phyloP scores from a whole-genome alignment of 2,329 filamentous ascomycete species.

The Nannizzia gypsea region DNA sequence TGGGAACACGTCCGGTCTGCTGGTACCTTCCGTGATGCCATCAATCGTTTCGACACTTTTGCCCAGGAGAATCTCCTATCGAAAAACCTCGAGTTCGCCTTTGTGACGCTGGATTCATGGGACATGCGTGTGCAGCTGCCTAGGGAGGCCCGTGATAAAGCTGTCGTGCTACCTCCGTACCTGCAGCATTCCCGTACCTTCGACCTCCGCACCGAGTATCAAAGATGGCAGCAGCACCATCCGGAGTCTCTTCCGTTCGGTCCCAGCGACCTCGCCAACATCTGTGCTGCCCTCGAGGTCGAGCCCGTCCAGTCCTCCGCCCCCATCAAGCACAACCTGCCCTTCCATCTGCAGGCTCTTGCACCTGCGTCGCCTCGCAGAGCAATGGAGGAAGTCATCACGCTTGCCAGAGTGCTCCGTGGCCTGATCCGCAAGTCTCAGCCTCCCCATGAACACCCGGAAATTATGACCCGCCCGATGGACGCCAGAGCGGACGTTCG shows the following conservation, averaged over 20 bases:
- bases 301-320: slow-evolving; percentile 95
- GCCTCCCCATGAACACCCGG: slow-evolving; percentile 81
- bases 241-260: slow-evolving; percentile 95
- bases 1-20: slow-evolving; percentile 99
- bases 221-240: slow-evolving; percentile 96
- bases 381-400: slow-evolving; percentile 96
- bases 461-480: slow-evolving; percentile 89
- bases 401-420: slow-evolving; percentile 78
- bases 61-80: slow-evolving; percentile 80
- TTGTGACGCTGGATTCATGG: slow-evolving; percentile 97
- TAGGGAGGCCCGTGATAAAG: slow-evolving; percentile 94
- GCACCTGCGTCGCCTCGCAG: slow-evolving; percentile 89
- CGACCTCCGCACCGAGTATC: slow-evolving; percentile 92
- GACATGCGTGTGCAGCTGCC: slow-evolving; percentile 95
- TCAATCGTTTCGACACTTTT: slow-evolving; percentile 89
- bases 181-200: slow-evolving; percentile 96
- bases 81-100: slow-evolving; percentile 92
- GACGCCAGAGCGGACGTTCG: slow-evolving; percentile 93
- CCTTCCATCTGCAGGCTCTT: slow-evolving; percentile 91
- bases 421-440: slow-evolving; percentile 94
- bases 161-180: slow-evolving; percentile 89
- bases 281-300: slow-evolving; percentile 94
- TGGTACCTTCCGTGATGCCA: slow-evolving; percentile 91
- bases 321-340: slow-evolving; percentile 96
- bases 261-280: slow-evolving; percentile 89